A percentile compares a stretch with the other conserved stretches of the same genome.
phyloP scores from a whole-genome alignment of 208 protist species.

The Leishmania braziliensis region DNA sequence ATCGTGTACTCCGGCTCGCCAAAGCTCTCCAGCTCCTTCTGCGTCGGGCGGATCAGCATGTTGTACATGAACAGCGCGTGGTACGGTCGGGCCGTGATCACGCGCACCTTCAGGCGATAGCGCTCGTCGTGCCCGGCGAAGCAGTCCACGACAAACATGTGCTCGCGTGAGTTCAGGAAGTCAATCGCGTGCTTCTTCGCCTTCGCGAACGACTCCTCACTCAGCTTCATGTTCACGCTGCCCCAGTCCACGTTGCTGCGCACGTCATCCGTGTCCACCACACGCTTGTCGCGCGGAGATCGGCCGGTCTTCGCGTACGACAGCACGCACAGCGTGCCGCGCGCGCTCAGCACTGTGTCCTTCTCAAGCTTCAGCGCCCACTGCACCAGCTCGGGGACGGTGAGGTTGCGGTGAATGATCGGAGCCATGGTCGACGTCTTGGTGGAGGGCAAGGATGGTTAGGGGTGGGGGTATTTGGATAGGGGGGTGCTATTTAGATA shows the following conservation, averaged over 20 bases:
- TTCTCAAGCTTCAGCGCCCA: constrained; percentile 73
- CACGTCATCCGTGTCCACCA: constrained; percentile 82
- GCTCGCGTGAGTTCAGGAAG: constrained; percentile 91
- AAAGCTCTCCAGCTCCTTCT: constrained; percentile 90
- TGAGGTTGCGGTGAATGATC: constrained; percentile 54
- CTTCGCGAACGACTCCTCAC: constrained; percentile 91
- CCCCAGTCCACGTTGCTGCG: constrained; percentile 94
- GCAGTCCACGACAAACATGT: constrained; percentile 95
- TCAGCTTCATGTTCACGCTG: constrained; percentile 92
- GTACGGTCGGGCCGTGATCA: constrained; percentile 93
- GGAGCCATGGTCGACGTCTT: constrained; percentile 20
- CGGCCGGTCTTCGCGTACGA: constrained; percentile 94
- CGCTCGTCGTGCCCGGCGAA: constrained; percentile 93
- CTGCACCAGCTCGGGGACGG: constrained; percentile 48
- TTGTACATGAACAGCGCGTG: constrained; percentile 97
- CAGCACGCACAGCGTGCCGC: constrained; percentile 83
- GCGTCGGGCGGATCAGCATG: constrained; percentile 95
- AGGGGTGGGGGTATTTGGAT: not conserved
- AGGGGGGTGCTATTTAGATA: not conserved
- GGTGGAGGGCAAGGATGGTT: not conserved
- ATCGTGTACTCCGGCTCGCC: constrained; percentile 96
- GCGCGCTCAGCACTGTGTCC: constrained; percentile 70
- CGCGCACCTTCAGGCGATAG: constrained; percentile 94
- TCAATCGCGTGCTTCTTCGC: constrained; percentile 91
- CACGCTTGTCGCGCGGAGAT: constrained; percentile 94